Evolutionary conservation across 805 yeast genomes (phyloP).

Genomic region (Candida fluviatilis): DNA sequence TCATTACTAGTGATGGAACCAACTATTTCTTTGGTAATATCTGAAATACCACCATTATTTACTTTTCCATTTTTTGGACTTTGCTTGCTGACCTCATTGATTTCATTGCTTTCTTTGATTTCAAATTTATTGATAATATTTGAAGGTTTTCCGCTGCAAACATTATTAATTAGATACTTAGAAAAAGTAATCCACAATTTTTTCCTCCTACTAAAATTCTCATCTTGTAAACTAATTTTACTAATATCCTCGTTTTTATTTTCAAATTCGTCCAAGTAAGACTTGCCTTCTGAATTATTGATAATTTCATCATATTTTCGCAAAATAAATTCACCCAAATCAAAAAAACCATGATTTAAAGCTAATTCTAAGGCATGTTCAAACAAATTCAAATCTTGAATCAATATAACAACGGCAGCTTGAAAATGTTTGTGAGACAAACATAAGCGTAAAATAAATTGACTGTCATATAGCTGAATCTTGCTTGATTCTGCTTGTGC

Average conservation of each 20-base stretch:
- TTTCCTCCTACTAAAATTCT: conserved; percentile 47
- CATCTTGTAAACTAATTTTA: conserved; percentile 31
- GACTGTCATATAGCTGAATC: conserved; percentile 50
- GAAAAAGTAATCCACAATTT: conserved; percentile 71
- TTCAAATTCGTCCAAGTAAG: conserved; percentile 45
- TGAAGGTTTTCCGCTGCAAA: conserved; percentile 17
- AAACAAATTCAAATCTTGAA: conserved; percentile 56
- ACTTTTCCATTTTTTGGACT: conserved; percentile 2
- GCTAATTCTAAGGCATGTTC: conserved; percentile 83
- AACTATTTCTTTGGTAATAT: conserved; percentile 7
- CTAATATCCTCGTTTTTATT: conserved; percentile 40
- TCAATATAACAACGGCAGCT: conserved; percentile 71
- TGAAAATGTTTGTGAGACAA: conserved; percentile 52
- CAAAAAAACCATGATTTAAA: conserved; percentile 53
- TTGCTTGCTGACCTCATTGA: not conserved
- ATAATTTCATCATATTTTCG: conserved; percentile 25
- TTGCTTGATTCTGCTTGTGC: conserved; percentile 16
- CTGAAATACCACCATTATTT: not conserved
- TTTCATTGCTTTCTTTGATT: conserved; percentile 6
- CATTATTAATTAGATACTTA: conserved; percentile 39
- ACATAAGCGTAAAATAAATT: conserved; percentile 73
- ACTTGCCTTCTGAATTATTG: conserved; percentile 3
- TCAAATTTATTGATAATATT: conserved; percentile 13
- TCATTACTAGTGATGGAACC: conserved; percentile 10
- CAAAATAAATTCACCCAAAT: conserved; percentile 43